Evolutionary conservation across 2,329 filamentous ascomycete species (phyloP).

Genomic region (Cercospora berteroae): DNA sequence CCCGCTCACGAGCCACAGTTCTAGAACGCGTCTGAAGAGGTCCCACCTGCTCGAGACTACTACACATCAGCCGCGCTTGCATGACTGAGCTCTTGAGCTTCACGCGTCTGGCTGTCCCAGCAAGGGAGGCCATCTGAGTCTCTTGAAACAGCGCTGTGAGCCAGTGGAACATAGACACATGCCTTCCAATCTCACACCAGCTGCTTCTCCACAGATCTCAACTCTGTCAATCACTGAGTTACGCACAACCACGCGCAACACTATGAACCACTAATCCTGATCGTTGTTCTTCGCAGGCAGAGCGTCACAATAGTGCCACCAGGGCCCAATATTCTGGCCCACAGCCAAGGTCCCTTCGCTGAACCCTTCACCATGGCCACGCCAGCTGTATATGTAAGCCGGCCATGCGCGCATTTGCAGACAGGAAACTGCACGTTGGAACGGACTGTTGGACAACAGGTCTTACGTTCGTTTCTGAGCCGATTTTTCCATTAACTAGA

Average conservation of each 20-base stretch:
- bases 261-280: background rate
- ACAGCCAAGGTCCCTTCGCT: background rate
- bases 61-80: background rate
- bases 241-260: background rate
- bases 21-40: background rate
- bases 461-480: background rate
- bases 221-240: background rate
- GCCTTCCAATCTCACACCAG: constrained; percentile 8
- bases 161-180: background rate
- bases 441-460: background rate
- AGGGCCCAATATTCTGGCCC: background rate
- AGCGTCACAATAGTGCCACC: background rate
- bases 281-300: background rate
- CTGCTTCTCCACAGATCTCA: background rate
- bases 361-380: background rate
- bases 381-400: background rate
- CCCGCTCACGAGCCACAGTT: background rate
- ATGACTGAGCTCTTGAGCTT: background rate
- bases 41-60: background rate
- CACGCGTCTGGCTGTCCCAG: background rate
- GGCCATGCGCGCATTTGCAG: background rate
- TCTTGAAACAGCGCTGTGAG: background rate
- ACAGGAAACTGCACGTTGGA: background rate
- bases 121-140: background rate
- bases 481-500: background rate